Evolutionary conservation across 148 eudicot genomes (phyloP), one percentile per base, ranked within the genome.

Genomic region (Heliosperma pusillum): DNA sequence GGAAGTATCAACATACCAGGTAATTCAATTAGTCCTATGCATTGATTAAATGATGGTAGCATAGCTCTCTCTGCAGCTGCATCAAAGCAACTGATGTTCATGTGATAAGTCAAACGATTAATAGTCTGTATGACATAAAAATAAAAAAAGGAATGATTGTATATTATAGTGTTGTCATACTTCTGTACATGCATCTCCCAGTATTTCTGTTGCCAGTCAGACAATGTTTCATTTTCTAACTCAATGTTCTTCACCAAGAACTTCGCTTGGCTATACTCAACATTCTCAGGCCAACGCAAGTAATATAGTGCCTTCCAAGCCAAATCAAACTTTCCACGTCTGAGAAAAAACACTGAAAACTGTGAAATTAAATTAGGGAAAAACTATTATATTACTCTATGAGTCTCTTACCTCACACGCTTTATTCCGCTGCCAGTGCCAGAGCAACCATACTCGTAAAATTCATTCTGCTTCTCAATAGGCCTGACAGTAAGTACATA

Each of bases 181-280:
- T 84, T 83, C 76, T 93, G 98, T 60, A 93, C 63, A 85, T 93
- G 98, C 64, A 79, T 66, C 82, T 93, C 89, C 98, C 97, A 93
- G 75, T 89, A 93, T 61, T 78, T 83, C 72, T 89, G 93, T 60
- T 81, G 85, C 98, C 98, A 93, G 63, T 93, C 90, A 75, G 59
- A 62, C 7, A 58, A 26, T 55, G 77, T 57, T 29, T 81, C 82
- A 70, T 65, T 25, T 62, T 78, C 81, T 63, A 74, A 63, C 57
- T 29, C 76, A 11, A 71, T 71, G 73, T 74, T 83, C 30, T 64
- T 56, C 66, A 78, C 71, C 69, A 79, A 71, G 56, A 71, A 59
- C 26, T 61, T 78, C 45, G 20, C 70, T 45, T 66, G 74, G 59
- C n/a, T 82, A 72, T 64, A 83, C 66, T 66, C 61, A 50, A 27